Evolutionary conservation across 2,329 filamentous ascomycete species (phyloP).

Genomic region (Neopestalotiopsis sp.): DNA sequence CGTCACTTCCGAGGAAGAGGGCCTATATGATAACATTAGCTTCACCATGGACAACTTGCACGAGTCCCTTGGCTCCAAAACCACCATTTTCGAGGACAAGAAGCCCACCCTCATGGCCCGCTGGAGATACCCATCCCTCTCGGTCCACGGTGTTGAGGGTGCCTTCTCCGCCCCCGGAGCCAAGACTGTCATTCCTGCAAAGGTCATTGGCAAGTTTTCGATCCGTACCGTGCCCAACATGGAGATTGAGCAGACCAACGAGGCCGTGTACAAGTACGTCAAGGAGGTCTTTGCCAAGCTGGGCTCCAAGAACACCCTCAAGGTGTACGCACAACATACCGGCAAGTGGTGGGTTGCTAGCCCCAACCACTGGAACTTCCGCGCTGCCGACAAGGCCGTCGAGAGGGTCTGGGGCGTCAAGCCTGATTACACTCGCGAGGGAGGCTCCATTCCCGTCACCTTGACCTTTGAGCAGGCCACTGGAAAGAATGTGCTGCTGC

Average conservation of each 20-base stretch:
- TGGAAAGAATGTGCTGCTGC: slow-evolving; percentile 92
- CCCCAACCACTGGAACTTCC: slow-evolving; percentile 99
- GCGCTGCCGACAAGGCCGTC: slow-evolving; percentile 91
- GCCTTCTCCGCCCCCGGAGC: slow-evolving; percentile 92
- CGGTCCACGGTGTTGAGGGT: slow-evolving; percentile 92
- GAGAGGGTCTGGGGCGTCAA: slow-evolving; percentile 92
- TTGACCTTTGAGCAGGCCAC: slow-evolving; percentile 97
- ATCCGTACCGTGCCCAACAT: slow-evolving; percentile 98
- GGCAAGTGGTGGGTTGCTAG: slow-evolving; percentile 99
- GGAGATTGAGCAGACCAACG: slow-evolving; percentile 89
- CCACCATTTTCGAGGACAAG: slow-evolving; percentile 86
- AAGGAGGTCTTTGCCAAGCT: slow-evolving; percentile 86
- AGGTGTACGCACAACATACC: slow-evolving; percentile 81
- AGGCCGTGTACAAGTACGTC: slow-evolving; percentile 82
- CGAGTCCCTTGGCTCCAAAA: slow-evolving; percentile 88
- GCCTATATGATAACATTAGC: slow-evolving; percentile 86
- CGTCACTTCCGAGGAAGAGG: slow-evolving; percentile 83
- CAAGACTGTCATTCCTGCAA: slow-evolving; percentile 98
- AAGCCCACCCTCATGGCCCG: slow-evolving; percentile 93
- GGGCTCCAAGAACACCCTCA: slow-evolving; percentile 88
- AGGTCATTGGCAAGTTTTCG: slow-evolving; percentile 97
- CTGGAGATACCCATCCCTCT: slow-evolving; percentile 94
- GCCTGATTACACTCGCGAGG: slow-evolving; percentile 95
- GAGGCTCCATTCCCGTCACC: slow-evolving; percentile 95
- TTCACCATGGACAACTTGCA: slow-evolving; percentile 97